These are phyloP conservation scores for Phytopythium helicoides DNA, from an alignment of 352 stramenopile species.

Conservation along the genomic window DNA sequence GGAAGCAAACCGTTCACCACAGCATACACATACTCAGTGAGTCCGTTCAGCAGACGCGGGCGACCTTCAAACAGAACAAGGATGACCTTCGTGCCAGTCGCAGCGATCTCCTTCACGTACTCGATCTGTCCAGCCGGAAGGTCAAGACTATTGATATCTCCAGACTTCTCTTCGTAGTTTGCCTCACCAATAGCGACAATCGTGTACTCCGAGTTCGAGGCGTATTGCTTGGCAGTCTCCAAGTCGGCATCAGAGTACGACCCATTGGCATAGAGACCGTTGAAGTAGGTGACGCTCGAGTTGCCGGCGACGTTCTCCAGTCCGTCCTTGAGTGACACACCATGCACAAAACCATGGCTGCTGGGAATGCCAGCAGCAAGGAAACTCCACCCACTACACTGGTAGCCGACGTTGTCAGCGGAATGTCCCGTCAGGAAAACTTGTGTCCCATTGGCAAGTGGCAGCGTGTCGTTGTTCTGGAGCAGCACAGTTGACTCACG, in stretches of 20 bases:
- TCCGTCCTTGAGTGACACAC: constrained; percentile 46
- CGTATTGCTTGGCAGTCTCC: constrained; percentile 45
- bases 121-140: constrained; percentile 61
- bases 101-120: constrained; percentile 63
- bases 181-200: constrained; percentile 71
- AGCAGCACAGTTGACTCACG: constrained; percentile 74
- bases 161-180: constrained; percentile 76
- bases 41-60: constrained; percentile 47
- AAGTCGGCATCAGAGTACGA: constrained; percentile 37
- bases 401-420: constrained; percentile 25
- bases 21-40: constrained; percentile 45
- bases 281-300: constrained; percentile 44
- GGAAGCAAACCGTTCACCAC: constrained; percentile 70
- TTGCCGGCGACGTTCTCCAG: constrained; percentile 27
- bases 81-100: constrained; percentile 63
- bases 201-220: constrained; percentile 41
- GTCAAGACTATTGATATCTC: constrained; percentile 67
- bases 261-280: constrained; percentile 39
- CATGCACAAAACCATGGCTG: constrained; percentile 44
- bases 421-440: constrained; percentile 33
- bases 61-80: constrained; percentile 62
- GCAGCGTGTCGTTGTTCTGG: constrained; percentile 71
- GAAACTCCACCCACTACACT: constrained; percentile 37
- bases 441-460: constrained; percentile 18
- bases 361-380: constrained; percentile 68